Evolutionary conservation across 441 rosid species (phyloP), one percentile per base, ranked within the genome.

Genomic region (Metrosideros polymorpha): DNA sequence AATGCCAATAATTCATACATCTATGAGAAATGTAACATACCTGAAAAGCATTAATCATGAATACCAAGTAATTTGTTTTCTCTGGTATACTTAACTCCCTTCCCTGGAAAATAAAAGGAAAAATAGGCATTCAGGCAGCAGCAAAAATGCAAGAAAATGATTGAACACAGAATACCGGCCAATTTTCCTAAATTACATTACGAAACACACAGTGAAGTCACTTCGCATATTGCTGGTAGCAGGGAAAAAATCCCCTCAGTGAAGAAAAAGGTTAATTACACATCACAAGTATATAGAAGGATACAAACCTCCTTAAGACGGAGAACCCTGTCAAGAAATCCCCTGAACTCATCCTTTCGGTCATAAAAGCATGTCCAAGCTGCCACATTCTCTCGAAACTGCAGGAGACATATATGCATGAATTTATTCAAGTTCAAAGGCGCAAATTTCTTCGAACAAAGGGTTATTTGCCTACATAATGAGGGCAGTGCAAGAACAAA

Each of bases 11-110:
- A 56, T 52, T 79, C 87, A 84, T 89, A 61, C 52, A 88, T 19
- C 88, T 47, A 71, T 49, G 84, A 84, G 86, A 77, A 88, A 71
- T 30, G 30, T 53, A 86, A 77, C 93, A 84, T 93, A 98, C 99
- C 99, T 96, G 99, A 90, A 98, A 98, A 55, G 98, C 98, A 89
- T 98, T 96, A 89, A 98, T 98, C 98, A 98, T 93, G 91, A 98
- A 96, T 90, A 98, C 97, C 82, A 98, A 87, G 93, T 98, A 96
- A 89, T 98, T 98, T 7, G 94, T 96, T 96, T 95, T 98, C 95
- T 98, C 99, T 13, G 98, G 93, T 87, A 93, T 94, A 85, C 88
- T 94, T 88, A 98, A 90, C 54, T 94, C 95, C 90, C 96, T 94
- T 89, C 97, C 99, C 99, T 98, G 87, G 91, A 93, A 75, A 79